Base-by-base conservation (phyloP, 345 rosid species). In the Punica granatum region DNA sequence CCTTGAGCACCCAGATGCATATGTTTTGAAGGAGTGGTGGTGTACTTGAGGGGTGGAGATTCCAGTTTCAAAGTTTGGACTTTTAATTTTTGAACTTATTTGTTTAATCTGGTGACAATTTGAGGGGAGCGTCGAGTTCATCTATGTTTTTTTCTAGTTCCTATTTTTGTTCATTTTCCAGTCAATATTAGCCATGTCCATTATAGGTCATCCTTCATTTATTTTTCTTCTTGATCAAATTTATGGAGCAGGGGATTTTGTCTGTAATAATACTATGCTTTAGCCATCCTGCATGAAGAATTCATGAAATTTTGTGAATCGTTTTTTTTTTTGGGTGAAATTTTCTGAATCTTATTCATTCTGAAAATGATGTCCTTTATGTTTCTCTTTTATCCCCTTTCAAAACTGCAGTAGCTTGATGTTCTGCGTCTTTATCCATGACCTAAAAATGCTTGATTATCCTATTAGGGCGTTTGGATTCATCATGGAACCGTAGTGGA, bases 401-500 rank as follows among this genome's bases (percentile, higher is more conserved):
- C 33, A 83, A 12, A 60, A 18, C 63, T 23, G 25, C 15, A 56
- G 36, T 30, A 32, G 16, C 9, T 54, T 63, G 21, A 37, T 39
- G 19, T 63, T 3, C 49, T 36, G 48, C 14, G 23, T 39, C 26
- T 62, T 62, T 35, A 3, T 37, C 8, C 31, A 12, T 62, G 16
- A 51, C 61, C 14, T 33, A 23, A 35, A 49, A 48, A 59, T 37
- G 66, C 79, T 65, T 69, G 73, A 58, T 66, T 28, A 6, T 41
- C 64, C 75, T 69, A 31, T 36, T 79, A 90, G 98, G 87, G 68
- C 78, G 59, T 66, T 65, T 69, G 8, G 88, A 82, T 67, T 60
- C 90, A 73, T 72, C 89, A 32, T 70, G 84, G 77, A 74, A 84
- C 72, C 75, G 60, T 58, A 71, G 87, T 67, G 98, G 93, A 64